Evolutionary conservation across 1,284 basidiomycete species (phyloP), one percentile per base, ranked within the genome.

Genomic region (Abortiporus biennis): DNA sequence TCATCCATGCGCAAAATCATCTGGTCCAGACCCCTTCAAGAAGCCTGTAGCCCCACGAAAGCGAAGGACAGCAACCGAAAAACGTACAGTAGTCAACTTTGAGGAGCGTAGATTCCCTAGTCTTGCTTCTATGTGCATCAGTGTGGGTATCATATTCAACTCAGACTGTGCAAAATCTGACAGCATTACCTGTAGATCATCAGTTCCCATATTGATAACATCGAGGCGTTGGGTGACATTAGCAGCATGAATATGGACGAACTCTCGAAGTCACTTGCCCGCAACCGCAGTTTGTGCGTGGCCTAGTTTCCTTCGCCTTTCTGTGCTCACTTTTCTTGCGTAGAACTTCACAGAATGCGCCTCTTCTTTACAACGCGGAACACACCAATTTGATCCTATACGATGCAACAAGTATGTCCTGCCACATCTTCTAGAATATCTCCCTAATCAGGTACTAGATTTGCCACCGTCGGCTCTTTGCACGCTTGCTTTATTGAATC

Each of bases 141-240:
- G 85, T 63, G 89, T 87, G 43, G 45, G 62, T 52, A 16, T 36
- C 20, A 25, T n/a, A n/a, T n/a, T n/a, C n/a, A 6, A 6, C n/a
- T 36, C 8, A 9, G 6, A 6, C 35, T 30, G 9, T 9, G 27
- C n/a, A 21, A 15, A 36, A 9, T 5, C 35, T 36, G 12, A 36
- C 35, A n/a, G n/a, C 19, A 12, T 19, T 6, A 21, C 6, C n/a
- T n/a, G 17, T 44, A 94, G 85, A 67, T 97, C 22, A 82, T 98
- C 45, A 85, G 86, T 21, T 74, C 79, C 37, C 79, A 92, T 57
- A 96, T 98, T 44, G 79, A 94, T 46, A 85, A 94, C 48, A 84
- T 97, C 12, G 93, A 97, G 48, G 84, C 87, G 0, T 69, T 98
- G 4, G 92, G 93, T 0, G 83, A 92, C 53, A 87, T 97, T 42